phyloP scores from a whole-genome alignment of 768 basidiomycete genomes.

The Xanthoconium purpureum region DNA sequence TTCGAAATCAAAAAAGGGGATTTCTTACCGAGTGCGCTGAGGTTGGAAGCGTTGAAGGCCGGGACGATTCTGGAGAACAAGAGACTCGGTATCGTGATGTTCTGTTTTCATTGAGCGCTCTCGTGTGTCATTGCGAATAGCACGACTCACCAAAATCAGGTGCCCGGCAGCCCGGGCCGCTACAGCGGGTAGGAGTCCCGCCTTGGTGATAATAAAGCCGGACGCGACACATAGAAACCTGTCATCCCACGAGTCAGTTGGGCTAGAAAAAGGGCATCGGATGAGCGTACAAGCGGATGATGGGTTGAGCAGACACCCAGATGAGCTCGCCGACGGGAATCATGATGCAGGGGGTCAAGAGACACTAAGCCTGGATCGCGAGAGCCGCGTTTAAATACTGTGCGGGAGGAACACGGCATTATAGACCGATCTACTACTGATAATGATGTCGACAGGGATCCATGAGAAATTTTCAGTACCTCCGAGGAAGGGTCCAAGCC shows the following conservation, averaged over 20 bases:
- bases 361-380: background rate
- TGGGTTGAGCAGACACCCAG: constrained; percentile 60
- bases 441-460: background rate
- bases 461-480: background rate
- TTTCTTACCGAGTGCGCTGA: constrained; percentile 48
- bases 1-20: background rate
- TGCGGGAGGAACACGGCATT: background rate
- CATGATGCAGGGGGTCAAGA: constrained; percentile 11
- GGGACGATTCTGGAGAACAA: constrained; percentile 74
- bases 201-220: constrained; percentile 59
- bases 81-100: constrained; percentile 59
- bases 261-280: background rate
- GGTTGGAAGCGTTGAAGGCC: constrained; percentile 56
- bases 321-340: constrained; percentile 45
- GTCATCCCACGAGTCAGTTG: constrained; percentile 2
- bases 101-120: constrained; percentile 27
- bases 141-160: constrained; percentile 45
- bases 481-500: too few species aligned
- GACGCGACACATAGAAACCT: constrained; percentile 53
- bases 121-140: background rate
- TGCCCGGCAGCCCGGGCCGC: constrained; percentile 62
- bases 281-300: constrained; percentile 54
- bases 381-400: constrained; percentile 3
- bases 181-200: constrained; percentile 54
- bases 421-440: background rate